Conservation (phyloP, 345 rosid species). For the Trapa incisa region DNA sequence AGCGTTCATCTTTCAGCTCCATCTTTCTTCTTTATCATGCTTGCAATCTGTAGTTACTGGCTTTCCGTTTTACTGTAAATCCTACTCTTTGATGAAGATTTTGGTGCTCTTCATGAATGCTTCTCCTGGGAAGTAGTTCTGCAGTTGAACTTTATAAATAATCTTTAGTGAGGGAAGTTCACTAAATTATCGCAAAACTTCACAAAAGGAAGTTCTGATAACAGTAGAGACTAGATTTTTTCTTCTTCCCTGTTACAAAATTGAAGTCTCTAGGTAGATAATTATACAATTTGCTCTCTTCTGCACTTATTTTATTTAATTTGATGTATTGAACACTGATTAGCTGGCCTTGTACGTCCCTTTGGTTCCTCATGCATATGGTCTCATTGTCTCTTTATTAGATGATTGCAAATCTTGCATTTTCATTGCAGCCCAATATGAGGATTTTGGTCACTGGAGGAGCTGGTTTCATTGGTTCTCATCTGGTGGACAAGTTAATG, state of each 20-base stretch:
- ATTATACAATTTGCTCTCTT: not conserved
- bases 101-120: not conserved
- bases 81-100: not conserved
- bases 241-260: not conserved
- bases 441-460: constrained; percentile 91
- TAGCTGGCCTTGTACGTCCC: too few species aligned
- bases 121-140: not conserved
- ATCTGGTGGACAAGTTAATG: constrained; percentile 85
- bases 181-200: not conserved
- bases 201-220: not conserved
- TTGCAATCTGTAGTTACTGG: too few species aligned
- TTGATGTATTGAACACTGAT: too few species aligned
- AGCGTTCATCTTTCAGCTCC: not conserved
- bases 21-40: not conserved
- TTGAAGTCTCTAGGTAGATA: not conserved
- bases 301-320: not conserved
- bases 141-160: not conserved
- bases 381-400: not conserved
- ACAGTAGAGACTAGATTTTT: not conserved
- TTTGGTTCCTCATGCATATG: too few species aligned
- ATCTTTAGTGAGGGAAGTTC: too few species aligned
- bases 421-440: constrained; percentile 66
- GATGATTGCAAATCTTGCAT: not conserved
- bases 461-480: constrained; percentile 99
- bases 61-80: too few species aligned